These are phyloP conservation scores for Aspergillus thermomutatus DNA, from an alignment of 2,329 filamentous ascomycete species.

Conservation along the genomic window DNA sequence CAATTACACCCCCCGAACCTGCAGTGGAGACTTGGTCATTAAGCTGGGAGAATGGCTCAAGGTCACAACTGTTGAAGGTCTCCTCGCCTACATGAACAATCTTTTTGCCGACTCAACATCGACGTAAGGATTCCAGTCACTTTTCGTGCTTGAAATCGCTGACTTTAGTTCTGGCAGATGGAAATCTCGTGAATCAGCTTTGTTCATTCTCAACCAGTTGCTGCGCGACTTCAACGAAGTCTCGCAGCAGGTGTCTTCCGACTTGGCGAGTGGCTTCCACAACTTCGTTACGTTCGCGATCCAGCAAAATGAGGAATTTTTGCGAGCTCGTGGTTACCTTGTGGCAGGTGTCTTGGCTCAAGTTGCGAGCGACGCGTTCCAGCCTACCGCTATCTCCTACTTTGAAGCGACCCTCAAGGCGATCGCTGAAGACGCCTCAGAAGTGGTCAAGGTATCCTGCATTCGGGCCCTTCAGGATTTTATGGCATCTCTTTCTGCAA, in stretches of 20 bases:
- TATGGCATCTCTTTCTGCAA: slow-evolving; percentile 51
- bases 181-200: slow-evolving; percentile 72
- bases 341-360: slow-evolving; percentile 77
- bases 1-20: slow-evolving; percentile 92
- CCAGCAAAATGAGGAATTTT: slow-evolving; percentile 66
- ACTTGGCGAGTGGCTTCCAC: slow-evolving; percentile 70
- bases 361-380: slow-evolving; percentile 57
- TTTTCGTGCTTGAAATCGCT: background rate
- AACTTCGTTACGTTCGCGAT: slow-evolving; percentile 78
- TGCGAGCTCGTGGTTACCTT: slow-evolving; percentile 82
- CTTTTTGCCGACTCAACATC: slow-evolving; percentile 58
- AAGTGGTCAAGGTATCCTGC: slow-evolving; percentile 88
- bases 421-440: slow-evolving; percentile 71
- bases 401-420: slow-evolving; percentile 65
- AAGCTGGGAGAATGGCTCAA: slow-evolving; percentile 90
- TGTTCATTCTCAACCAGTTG: slow-evolving; percentile 82
- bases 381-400: slow-evolving; percentile 36
- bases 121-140: slow-evolving; percentile 26
- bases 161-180: slow-evolving; percentile 42
- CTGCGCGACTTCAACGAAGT: slow-evolving; percentile 79
- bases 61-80: slow-evolving; percentile 69
- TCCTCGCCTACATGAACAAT: slow-evolving; percentile 71
- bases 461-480: slow-evolving; percentile 79
- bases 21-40: slow-evolving; percentile 86
- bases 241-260: slow-evolving; percentile 65